A percentile compares a stretch with the other conserved stretches of the same genome.
Conservation (phyloP, 2,329 filamentous ascomycete genomes). For the Colletotrichum scovillei region DNA sequence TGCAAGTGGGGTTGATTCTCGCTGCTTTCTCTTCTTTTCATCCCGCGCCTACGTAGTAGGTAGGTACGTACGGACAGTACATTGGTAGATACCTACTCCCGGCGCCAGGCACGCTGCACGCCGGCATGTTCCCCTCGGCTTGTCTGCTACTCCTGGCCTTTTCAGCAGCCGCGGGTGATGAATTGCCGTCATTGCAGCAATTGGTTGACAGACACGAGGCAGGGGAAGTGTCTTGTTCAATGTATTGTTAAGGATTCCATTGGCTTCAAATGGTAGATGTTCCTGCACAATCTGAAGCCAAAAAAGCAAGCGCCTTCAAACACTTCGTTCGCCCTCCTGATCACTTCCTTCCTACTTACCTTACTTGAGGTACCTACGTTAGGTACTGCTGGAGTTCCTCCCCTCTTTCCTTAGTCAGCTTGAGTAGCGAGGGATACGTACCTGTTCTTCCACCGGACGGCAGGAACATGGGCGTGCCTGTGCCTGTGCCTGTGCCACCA, state of each 20-base stretch:
- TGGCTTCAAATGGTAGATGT: background rate
- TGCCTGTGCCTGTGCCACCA: background rate
- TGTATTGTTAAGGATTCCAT: background rate
- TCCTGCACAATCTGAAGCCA: background rate
- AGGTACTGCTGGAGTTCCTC: no score
- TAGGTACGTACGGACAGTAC: no score
- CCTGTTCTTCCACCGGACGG: background rate
- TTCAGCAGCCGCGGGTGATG: background rate
- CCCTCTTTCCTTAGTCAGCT: background rate
- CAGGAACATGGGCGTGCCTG: background rate
- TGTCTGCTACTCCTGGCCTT: background rate
- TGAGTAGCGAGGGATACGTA: background rate
- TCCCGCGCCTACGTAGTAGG: background rate
- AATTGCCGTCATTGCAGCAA: background rate
- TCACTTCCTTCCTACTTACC: background rate
- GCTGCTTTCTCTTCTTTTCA: background rate
- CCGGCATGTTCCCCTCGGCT: background rate
- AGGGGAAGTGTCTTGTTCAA: background rate
- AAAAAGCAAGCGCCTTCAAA: slow-evolving; percentile 1
- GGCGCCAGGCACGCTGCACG: no score
- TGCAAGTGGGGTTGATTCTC: slow-evolving; percentile 10
- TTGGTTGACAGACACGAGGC: background rate
- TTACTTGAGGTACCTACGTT: no score
- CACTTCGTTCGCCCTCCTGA: no score
- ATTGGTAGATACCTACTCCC: no score